Conservation (phyloP, 306 rosid genomes). For the Quercus suber region DNA sequence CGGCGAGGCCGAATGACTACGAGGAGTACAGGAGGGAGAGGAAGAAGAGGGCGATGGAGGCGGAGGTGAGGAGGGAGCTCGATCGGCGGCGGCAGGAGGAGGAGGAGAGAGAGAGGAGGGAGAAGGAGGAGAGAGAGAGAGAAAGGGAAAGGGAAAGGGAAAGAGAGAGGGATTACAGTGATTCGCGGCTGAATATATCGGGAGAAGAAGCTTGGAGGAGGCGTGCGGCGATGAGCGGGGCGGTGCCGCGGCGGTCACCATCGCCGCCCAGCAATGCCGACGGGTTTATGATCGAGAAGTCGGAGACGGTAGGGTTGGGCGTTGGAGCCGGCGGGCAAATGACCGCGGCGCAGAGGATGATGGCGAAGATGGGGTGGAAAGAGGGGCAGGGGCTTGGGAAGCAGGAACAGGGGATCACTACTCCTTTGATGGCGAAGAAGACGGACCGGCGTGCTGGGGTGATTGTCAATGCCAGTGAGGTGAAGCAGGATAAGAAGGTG, state of each 20-base stretch:
- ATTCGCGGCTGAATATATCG: slow-evolving; percentile 71
- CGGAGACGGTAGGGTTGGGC: slow-evolving; percentile 86
- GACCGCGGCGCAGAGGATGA: slow-evolving; percentile 99
- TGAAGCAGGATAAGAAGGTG: slow-evolving; percentile 67
- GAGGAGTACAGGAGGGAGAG: slow-evolving; percentile 85
- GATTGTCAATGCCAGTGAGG: slow-evolving; percentile 88
- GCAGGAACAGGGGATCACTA: slow-evolving; percentile 95
- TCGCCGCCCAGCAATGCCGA: slow-evolving; percentile 71
- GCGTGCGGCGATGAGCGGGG: slow-evolving; percentile 88
- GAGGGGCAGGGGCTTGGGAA: slow-evolving; percentile 97
- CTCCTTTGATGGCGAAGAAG: slow-evolving; percentile 96
- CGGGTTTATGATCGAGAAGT: slow-evolving; percentile 86
- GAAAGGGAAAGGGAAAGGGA: slow-evolving; percentile 40
- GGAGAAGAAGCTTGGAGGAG: slow-evolving; percentile 99
- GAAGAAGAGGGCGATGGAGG: slow-evolving; percentile 81
- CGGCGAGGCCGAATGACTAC: slow-evolving; percentile 90
- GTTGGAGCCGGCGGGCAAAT: slow-evolving; percentile 96
- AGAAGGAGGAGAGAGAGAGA: slow-evolving; percentile 40
- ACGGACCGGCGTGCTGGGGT: slow-evolving; percentile 95
- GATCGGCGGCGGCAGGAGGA: slow-evolving; percentile 73
- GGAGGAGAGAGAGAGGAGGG: slow-evolving; percentile 48
- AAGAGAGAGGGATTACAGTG: slow-evolving; percentile 40
- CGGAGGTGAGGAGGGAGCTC: slow-evolving; percentile 71
- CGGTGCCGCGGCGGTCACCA: slow-evolving; percentile 64
- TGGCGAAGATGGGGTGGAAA: slow-evolving; percentile 99